A percentile compares a stretch with the other conserved stretches of the same genome.
Conservation (phyloP, 2,329 filamentous ascomycete species). For the Cordyceps farinosa region DNA sequence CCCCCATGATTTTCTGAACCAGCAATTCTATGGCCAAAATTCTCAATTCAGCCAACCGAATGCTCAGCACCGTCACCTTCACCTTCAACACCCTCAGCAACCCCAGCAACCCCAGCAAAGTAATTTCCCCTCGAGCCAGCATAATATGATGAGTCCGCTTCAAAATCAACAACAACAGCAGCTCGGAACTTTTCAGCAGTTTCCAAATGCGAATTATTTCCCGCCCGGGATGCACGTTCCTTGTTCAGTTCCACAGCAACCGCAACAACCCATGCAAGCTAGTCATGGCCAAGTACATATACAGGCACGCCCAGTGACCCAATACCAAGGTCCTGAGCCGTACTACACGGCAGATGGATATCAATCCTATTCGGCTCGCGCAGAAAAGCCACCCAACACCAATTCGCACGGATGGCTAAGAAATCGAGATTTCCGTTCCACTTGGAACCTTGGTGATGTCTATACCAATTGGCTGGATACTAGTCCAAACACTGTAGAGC, state of each 20-base stretch:
- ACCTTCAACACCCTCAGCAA: not conserved
- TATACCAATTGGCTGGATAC: constrained; percentile 3
- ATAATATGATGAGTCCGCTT: not conserved
- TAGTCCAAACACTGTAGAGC: not conserved
- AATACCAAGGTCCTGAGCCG: not conserved
- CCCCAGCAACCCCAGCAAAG: not conserved
- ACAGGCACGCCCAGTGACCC: not conserved
- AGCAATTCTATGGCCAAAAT: not conserved
- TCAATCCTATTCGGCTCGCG: not conserved
- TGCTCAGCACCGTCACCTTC: not conserved
- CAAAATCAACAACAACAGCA: not conserved
- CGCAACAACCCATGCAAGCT: not conserved
- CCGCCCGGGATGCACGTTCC: not conserved
- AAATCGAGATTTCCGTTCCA: constrained; percentile 3
- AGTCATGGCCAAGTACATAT: not conserved
- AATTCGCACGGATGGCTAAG: constrained; percentile 1
- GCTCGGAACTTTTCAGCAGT: not conserved
- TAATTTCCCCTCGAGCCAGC: not conserved
- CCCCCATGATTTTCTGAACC: not conserved
- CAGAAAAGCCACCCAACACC: not conserved
- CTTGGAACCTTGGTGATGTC: constrained; percentile 4
- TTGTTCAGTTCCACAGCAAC: not conserved
- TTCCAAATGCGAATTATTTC: not conserved
- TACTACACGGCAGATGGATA: constrained; percentile 9
- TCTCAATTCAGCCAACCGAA: not conserved